phyloP scores from a whole-genome alignment of 768 basidiomycete species.

The Boletales sp. region DNA sequence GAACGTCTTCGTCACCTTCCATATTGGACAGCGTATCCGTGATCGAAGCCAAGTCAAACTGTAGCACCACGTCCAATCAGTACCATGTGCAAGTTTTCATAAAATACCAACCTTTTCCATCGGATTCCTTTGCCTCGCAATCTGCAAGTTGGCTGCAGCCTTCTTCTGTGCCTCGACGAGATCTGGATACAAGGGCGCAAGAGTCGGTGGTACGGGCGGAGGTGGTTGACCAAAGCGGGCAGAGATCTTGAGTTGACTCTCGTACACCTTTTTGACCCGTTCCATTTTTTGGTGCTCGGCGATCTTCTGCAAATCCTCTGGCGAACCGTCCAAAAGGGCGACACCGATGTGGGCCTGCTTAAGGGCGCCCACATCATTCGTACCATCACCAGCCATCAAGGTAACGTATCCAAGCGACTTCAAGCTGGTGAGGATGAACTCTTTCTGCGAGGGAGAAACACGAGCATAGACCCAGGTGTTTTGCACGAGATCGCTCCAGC shows the following conservation, averaged over 20 bases:
- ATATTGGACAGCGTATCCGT: conserved; percentile 86
- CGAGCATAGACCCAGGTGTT: conserved; percentile 99
- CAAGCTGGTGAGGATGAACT: conserved; percentile 87
- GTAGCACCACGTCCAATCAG: conserved; percentile 16
- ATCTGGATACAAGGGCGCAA: conserved; percentile 86
- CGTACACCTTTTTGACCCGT: conserved; percentile 94
- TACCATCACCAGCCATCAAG: conserved; percentile 98
- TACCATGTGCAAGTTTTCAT: neutral
- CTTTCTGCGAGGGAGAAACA: conserved; percentile 94
- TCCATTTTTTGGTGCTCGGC: conserved; percentile 89
- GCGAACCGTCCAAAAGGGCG: conserved; percentile 85
- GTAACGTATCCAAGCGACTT: conserved; percentile 89
- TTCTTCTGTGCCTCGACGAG: conserved; percentile 86
- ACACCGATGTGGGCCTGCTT: conserved; percentile 98
- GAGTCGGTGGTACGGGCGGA: conserved; percentile 85
- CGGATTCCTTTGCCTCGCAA: conserved; percentile 76
- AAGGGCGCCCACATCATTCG: conserved; percentile 97
- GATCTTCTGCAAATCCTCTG: conserved; percentile 89
- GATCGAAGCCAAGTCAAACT: conserved; percentile 78
- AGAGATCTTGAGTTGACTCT: conserved; percentile 89
- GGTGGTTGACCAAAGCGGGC: conserved; percentile 89
- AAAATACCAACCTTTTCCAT: conserved; percentile 72
- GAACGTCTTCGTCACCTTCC: conserved; percentile 92
- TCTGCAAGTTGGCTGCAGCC: conserved; percentile 61
- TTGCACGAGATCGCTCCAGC: conserved; percentile 83